These are phyloP conservation scores for Candida manassasensis DNA, from an alignment of 805 yeast genomes.

Conservation along the genomic window DNA sequence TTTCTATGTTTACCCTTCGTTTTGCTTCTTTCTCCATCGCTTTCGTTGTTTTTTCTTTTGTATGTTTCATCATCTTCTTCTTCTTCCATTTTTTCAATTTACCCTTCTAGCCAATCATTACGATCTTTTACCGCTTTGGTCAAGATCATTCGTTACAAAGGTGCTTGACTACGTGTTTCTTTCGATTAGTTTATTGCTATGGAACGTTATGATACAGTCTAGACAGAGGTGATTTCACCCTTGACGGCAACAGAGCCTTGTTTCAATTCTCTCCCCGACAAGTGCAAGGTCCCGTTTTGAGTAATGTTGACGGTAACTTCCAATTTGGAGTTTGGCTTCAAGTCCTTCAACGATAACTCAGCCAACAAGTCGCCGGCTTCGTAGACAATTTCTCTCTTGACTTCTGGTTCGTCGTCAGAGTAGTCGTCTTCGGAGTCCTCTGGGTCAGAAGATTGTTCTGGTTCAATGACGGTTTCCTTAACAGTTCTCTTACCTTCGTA, in stretches of 20 bases:
- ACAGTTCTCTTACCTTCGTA: conserved; percentile 83
- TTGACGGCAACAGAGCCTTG: conserved; percentile 52
- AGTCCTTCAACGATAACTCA: conserved; percentile 70
- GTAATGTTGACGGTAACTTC: conserved; percentile 67
- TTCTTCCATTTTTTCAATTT: too few relatives aligned
- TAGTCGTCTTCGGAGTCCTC: conserved; percentile 44
- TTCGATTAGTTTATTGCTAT: too few relatives aligned
- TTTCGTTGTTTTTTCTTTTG: too few relatives aligned
- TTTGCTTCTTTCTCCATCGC: too few relatives aligned
- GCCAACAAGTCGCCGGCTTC: conserved; percentile 72
- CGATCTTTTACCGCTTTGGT: too few relatives aligned
- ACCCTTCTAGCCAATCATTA: too few relatives aligned
- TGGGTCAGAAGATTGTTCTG: conserved; percentile 50
- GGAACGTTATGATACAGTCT: not conserved
- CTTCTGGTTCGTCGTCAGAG: conserved; percentile 86
- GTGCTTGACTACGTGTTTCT: too few relatives aligned
- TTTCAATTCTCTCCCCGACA: conserved; percentile 63
- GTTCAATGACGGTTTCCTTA: conserved; percentile 76
- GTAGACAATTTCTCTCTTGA: conserved; percentile 68
- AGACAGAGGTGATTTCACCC: conserved; percentile 40
- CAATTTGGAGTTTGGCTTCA: conserved; percentile 57
- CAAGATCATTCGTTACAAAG: too few relatives aligned
- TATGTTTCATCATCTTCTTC: too few relatives aligned
- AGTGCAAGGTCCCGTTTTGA: conserved; percentile 58
- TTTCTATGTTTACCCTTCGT: too few relatives aligned